Evolutionary conservation across 2,329 filamentous ascomycete species (phyloP).

Genomic region (Microascus cirrosus): DNA sequence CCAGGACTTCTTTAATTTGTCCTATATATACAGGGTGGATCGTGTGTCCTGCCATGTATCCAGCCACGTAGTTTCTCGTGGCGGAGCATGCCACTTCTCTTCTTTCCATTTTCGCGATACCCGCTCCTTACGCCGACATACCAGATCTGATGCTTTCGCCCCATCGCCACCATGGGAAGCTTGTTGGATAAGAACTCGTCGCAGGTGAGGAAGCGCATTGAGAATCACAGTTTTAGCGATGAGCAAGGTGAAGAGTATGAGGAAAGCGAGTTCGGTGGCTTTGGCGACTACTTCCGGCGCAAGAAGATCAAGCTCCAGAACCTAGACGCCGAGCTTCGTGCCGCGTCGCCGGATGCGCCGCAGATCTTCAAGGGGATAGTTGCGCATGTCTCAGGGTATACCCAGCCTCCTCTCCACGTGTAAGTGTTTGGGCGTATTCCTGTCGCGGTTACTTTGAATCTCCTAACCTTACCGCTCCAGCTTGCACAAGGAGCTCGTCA

Average conservation of each 20-base stretch:
- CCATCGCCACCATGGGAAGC: slow-evolving; percentile 37
- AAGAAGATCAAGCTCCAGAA: slow-evolving; percentile 99
- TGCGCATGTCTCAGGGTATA: slow-evolving; percentile 90
- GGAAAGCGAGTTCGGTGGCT: slow-evolving; percentile 76
- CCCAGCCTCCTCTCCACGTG: slow-evolving; percentile 82
- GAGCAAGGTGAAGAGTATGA: slow-evolving; percentile 89
- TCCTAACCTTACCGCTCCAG: slow-evolving; percentile 13
- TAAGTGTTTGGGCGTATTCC: slow-evolving; percentile 16
- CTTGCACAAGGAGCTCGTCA: slow-evolving; percentile 76
- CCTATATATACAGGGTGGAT: neutral
- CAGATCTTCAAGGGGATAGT: slow-evolving; percentile 86
- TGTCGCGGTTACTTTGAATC: neutral
- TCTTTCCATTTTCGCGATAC: neutral
- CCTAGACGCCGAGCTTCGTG: slow-evolving; percentile 70
- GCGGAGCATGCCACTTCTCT: neutral
- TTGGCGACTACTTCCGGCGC: slow-evolving; percentile 81
- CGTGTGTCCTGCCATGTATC: neutral
- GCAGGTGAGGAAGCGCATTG: slow-evolving; percentile 49
- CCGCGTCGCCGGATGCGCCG: slow-evolving; percentile 57
- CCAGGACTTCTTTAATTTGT: neutral
- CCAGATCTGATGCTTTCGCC: neutral
- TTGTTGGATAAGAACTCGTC: slow-evolving; percentile 54
- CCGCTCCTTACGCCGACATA: neutral
- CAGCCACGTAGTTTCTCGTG: neutral
- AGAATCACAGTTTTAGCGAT: slow-evolving; percentile 59